A percentile compares a stretch with the other conserved stretches of the same genome.
phyloP scores from a whole-genome alignment of 176 grass and related monocot species.

The Bonia amplexicaulis region DNA sequence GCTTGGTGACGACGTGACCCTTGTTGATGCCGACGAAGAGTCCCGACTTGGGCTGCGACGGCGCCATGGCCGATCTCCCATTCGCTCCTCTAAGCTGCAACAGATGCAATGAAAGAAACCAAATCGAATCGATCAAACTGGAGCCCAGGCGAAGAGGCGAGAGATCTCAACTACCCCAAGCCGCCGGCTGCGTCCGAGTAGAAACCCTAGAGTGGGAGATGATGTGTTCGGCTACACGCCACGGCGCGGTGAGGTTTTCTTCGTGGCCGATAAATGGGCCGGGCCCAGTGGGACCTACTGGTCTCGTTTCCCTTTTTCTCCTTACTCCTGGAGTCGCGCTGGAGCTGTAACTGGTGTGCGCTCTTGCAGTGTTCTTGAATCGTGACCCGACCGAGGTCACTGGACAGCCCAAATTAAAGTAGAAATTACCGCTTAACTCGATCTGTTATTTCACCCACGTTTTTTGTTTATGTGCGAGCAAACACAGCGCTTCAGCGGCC shows the following conservation, averaged over 20 bases:
- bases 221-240: background rate
- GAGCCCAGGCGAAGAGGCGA: background rate
- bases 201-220: background rate
- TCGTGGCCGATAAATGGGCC: background rate
- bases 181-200: constrained; percentile 5
- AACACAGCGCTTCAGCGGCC: too few relatives aligned
- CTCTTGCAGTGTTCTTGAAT: too few relatives aligned
- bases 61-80: constrained; percentile 33
- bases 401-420: too few relatives aligned
- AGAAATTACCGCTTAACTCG: too few relatives aligned
- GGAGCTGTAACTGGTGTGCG: too few relatives aligned
- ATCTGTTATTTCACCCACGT: too few relatives aligned
- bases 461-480: too few relatives aligned
- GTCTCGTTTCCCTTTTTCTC: background rate
- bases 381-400: too few relatives aligned
- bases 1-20: constrained; percentile 59
- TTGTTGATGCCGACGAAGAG: constrained; percentile 69
- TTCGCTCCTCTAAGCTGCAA: constrained; percentile 1
- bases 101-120: background rate
- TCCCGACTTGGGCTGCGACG: constrained; percentile 52
- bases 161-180: background rate
- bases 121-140: background rate
- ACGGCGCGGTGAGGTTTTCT: background rate
- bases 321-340: too few relatives aligned
- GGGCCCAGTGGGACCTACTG: background rate